These are phyloP conservation scores for Nadsonia commutata DNA, from an alignment of 1,139 yeast species.

Conservation along the genomic window DNA sequence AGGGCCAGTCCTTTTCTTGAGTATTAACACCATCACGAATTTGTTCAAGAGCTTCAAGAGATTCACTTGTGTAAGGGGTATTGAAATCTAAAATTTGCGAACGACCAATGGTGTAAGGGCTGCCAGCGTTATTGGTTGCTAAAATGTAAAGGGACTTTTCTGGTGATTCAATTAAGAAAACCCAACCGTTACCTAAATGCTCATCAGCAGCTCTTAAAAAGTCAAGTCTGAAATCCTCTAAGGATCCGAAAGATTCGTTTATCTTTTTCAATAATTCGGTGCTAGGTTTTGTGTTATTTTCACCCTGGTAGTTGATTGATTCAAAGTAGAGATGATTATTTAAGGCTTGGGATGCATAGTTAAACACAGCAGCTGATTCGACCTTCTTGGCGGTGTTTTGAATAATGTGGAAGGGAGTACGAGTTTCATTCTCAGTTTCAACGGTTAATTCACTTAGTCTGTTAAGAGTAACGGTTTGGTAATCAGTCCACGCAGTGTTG, in stretches of 20 bases:
- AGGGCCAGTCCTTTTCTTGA: constrained; percentile 46
- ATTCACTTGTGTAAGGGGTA: constrained; percentile 42
- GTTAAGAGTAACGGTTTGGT: constrained; percentile 55
- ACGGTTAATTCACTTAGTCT: constrained; percentile 58
- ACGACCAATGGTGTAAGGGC: constrained; percentile 72
- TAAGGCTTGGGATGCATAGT: constrained; percentile 81
- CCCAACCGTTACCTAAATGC: constrained; percentile 69
- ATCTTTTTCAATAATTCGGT: constrained; percentile 20
- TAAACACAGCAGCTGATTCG: constrained; percentile 58
- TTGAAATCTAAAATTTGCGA: constrained; percentile 66
- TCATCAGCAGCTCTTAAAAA: constrained; percentile 42
- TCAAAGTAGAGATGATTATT: constrained; percentile 83
- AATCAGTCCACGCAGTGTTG: constrained; percentile 63
- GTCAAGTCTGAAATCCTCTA: constrained; percentile 41
- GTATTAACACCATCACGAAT: constrained; percentile 31
- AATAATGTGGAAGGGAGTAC: constrained; percentile 64
- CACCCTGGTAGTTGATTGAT: constrained; percentile 31
- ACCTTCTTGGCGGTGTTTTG: constrained; percentile 59
- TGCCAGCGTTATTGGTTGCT: constrained; percentile 67
- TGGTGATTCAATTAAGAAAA: constrained; percentile 64
- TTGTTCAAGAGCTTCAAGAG: constrained; percentile 24
- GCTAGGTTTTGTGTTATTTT: constrained; percentile 21
- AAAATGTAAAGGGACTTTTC: constrained; percentile 52
- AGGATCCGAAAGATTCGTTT: constrained; percentile 26
- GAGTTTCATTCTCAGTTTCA: constrained; percentile 58